Conservation (phyloP, 148 eudicot species). For the Suaeda aralocaspica region DNA sequence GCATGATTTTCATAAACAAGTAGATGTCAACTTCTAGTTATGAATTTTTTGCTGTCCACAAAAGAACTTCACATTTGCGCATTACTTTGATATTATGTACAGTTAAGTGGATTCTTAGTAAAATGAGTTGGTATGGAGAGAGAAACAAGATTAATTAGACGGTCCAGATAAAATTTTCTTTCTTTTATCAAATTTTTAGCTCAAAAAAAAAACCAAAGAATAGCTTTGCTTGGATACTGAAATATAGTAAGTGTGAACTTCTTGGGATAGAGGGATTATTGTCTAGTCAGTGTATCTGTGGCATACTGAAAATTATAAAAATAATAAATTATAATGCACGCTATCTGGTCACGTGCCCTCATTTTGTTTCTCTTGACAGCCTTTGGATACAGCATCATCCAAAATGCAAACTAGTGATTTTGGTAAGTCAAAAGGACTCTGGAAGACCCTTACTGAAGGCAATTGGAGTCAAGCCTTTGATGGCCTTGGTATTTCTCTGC, state of each 20-base stretch:
- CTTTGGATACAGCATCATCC: slow-evolving; percentile 92
- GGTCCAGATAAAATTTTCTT: too few relatives aligned
- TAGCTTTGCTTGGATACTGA: too few relatives aligned
- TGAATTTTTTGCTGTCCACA: not conserved
- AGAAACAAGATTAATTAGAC: too few relatives aligned
- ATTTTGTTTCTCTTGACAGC: slow-evolving; percentile 46
- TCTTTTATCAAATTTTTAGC: too few relatives aligned
- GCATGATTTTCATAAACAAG: not conserved
- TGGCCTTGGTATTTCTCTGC: slow-evolving; percentile 91
- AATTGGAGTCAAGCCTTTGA: slow-evolving; percentile 77
- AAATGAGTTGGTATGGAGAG: too few relatives aligned
- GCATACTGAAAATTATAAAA: not conserved
- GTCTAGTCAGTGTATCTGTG: too few relatives aligned
- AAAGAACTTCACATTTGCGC: not conserved
- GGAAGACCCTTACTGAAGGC: slow-evolving; percentile 78
- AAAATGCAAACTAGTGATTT: slow-evolving; percentile 94
- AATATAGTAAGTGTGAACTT: too few relatives aligned
- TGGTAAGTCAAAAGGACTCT: slow-evolving; percentile 87
- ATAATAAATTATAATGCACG: not conserved
- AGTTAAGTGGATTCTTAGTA: too few relatives aligned
- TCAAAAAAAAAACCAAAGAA: too few relatives aligned
- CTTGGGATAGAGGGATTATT: too few relatives aligned
- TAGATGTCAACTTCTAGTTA: too few relatives aligned
- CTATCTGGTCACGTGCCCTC: slow-evolving; percentile 6
- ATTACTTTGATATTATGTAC: not conserved